Evolutionary conservation across 768 basidiomycete species (phyloP), one percentile per base, ranked within the genome.

Genomic region (Cytidiella melzeri): DNA sequence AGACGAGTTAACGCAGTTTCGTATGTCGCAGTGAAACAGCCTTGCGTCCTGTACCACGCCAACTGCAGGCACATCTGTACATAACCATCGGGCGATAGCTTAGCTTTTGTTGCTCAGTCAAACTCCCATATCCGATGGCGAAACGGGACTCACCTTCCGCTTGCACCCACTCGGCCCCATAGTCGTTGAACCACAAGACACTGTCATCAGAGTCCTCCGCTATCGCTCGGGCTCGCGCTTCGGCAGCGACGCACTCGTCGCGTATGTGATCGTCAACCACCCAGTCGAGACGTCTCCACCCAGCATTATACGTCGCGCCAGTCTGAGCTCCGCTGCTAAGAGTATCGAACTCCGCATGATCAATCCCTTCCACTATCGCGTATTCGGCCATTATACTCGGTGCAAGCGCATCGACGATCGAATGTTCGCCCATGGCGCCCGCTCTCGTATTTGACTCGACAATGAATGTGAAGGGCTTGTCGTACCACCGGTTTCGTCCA

Each of bases 1-100:
- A 87, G 76, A 21, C 92, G 79, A 1, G 94, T 95, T 26, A 94
- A 75, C 0, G 84, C 89, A 0, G 93, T 96, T 67, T 97, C 94
- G 63, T 97, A 96, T 5, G 89, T 92, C 1, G 94, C 90, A 3
- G 90, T 89, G 58, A 90, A 84, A 50, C 73, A 68, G 10, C 80
- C 81, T 41, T 83, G 86, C 19, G 82, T 80, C 62, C 77, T 79
- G 69, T 87, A 90, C 84, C 87, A 96, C 3, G 92, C 93, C 9
- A 96, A 76, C 62, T 97, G 94, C 18, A 96, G 73, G 0, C 82
- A 88, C 77, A 95, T 87, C 63, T 97, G 94, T 43, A 95, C 77
- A 67, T 80, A 96, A 1, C 87, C 87, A 61, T 97, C 94, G 0
- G 93, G 82, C 3, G 78, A 69, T 18, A 76, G 64, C 36, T 73